Evolutionary conservation across 2,329 filamentous ascomycete species (phyloP).

Genomic region (Biscogniauxia mediterranea): DNA sequence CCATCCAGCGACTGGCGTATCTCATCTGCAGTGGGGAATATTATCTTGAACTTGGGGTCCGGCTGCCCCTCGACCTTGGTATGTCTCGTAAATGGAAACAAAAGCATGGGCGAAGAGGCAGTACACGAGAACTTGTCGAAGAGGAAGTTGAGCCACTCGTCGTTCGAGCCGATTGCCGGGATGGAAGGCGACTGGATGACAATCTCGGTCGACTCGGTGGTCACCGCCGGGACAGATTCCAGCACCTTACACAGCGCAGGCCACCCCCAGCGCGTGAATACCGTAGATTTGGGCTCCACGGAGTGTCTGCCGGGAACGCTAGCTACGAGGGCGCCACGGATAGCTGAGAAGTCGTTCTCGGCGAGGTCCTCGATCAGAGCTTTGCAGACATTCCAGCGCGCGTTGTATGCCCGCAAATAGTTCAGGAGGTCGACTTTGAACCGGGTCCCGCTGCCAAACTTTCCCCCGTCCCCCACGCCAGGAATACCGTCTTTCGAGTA

Average conservation of each 20-base stretch:
- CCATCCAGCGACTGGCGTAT: conserved; percentile 75
- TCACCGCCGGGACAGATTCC: conserved; percentile 46
- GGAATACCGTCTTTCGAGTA: neutral
- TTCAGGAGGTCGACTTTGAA: conserved; percentile 76
- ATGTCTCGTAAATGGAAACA: no score
- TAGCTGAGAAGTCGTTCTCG: conserved; percentile 65
- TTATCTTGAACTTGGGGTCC: conserved; percentile 61
- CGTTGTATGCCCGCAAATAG: conserved; percentile 71
- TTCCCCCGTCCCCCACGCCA: conserved; percentile 20
- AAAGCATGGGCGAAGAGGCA: no score
- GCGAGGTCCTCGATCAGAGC: conserved; percentile 56
- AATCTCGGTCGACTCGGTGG: conserved; percentile 43
- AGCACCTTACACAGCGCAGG: conserved; percentile 62
- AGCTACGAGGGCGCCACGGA: conserved; percentile 72
- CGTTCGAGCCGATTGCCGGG: conserved; percentile 69
- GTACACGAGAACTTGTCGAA: conserved; percentile 38
- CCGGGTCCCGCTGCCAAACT: conserved; percentile 59
- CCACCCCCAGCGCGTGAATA: conserved; percentile 72
- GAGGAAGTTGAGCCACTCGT: conserved; percentile 66
- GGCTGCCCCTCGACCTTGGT: conserved; percentile 5
- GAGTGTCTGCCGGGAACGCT: conserved; percentile 72
- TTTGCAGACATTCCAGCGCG: conserved; percentile 50
- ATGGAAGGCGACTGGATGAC: conserved; percentile 75
- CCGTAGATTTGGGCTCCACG: conserved; percentile 41
- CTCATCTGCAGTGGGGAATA: conserved; percentile 80